Conservation (phyloP, 352 stramenopile species). For the Plasmopara muralis region DNA sequence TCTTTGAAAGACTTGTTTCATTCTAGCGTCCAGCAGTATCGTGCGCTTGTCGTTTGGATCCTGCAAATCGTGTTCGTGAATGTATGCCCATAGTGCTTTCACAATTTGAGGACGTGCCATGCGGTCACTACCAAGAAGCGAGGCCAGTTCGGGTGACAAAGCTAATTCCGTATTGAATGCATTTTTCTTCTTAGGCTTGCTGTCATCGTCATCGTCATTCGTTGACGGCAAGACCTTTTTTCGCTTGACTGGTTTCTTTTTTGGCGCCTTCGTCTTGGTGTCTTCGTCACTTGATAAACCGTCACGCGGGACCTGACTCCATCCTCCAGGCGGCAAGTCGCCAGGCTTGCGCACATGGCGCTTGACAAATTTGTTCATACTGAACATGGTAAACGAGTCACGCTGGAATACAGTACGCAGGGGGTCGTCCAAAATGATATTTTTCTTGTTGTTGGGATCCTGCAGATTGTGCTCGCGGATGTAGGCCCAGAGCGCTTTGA, state of each 20-base stretch:
- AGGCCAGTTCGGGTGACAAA: slow-evolving; percentile 67
- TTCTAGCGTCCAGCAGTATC: slow-evolving; percentile 88
- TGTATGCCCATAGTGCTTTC: slow-evolving; percentile 95
- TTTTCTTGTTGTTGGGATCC: slow-evolving; percentile 91
- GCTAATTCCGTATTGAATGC: slow-evolving; percentile 73
- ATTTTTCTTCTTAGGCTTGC: slow-evolving; percentile 50
- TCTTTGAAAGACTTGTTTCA: slow-evolving; percentile 78
- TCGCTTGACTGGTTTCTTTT: slow-evolving; percentile 52
- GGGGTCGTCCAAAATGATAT: slow-evolving; percentile 88
- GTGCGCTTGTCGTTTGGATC: slow-evolving; percentile 91
- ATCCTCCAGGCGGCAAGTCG: slow-evolving; percentile 54
- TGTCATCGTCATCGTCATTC: slow-evolving; percentile 36
- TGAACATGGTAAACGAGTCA: slow-evolving; percentile 85
- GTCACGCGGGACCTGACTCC: slow-evolving; percentile 69
- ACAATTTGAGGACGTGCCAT: slow-evolving; percentile 90
- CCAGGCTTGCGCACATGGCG: slow-evolving; percentile 73
- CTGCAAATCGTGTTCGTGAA: slow-evolving; percentile 92
- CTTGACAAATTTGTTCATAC: slow-evolving; percentile 87
- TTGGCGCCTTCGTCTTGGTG: slow-evolving; percentile 41
- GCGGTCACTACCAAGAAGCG: slow-evolving; percentile 71
- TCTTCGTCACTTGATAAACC: slow-evolving; percentile 81
- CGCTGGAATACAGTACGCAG: slow-evolving; percentile 75
- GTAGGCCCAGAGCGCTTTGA: slow-evolving; percentile 96
- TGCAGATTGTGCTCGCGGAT: slow-evolving; percentile 93
- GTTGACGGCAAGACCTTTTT: slow-evolving; percentile 49